Evolutionary conservation across 169 alveolate genomes (phyloP).

Genomic region (Eimeria zaria): DNA sequence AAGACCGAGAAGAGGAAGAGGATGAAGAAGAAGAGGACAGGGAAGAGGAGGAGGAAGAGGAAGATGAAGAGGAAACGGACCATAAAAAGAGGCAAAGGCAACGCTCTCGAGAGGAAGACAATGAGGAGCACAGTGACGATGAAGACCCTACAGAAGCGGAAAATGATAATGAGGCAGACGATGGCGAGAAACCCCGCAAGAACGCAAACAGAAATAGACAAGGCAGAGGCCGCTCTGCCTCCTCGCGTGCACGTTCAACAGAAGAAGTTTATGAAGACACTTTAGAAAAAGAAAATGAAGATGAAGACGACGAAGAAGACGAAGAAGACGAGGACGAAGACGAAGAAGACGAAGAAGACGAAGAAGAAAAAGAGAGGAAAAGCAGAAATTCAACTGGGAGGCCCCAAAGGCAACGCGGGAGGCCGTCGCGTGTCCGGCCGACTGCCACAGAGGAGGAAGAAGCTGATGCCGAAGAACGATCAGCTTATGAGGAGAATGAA

Average conservation of each 20-base stretch:
- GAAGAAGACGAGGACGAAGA: not conserved
- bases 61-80: not conserved
- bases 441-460: not conserved
- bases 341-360: not conserved
- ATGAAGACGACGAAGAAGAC: not conserved
- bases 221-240: conserved; percentile 23
- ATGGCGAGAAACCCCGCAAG: not conserved
- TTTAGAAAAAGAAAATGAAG: not conserved
- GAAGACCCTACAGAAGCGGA: not conserved
- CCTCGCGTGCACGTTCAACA: not conserved
- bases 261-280: not conserved
- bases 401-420: not conserved
- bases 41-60: too few species aligned
- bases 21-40: not conserved
- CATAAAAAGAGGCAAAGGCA: not conserved
- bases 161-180: not conserved
- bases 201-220: not conserved
- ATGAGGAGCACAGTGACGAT: not conserved
- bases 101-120: not conserved
- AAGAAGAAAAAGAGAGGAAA: conserved; percentile 6
- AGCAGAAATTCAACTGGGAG: not conserved
- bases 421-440: not conserved
- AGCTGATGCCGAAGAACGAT: not conserved
- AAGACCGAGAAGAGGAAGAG: not conserved
- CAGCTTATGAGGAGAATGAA: not conserved